phyloP scores from a whole-genome alignment of 176 grass and related monocot genomes.

The Oryza australiensis region DNA sequence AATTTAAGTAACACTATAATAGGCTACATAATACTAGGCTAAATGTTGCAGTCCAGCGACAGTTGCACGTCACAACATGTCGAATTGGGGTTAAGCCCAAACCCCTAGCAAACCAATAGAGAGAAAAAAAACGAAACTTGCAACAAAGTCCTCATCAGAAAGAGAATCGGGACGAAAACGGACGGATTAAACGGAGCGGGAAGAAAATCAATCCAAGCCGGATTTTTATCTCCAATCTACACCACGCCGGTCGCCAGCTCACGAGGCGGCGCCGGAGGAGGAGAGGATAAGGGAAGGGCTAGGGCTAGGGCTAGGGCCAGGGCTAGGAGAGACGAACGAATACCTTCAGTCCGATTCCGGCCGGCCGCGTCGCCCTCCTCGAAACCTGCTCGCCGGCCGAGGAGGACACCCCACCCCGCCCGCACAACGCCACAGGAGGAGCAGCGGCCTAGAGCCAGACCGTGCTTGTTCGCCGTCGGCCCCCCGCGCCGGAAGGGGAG shows the following conservation, averaged over 20 bases:
- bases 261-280: too few relatives aligned
- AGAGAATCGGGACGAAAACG: background rate
- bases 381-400: background rate
- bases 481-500: too few relatives aligned
- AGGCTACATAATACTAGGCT: slow-evolving; percentile 2
- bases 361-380: too few relatives aligned
- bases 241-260: too few relatives aligned
- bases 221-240: background rate
- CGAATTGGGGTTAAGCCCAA: background rate
- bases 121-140: background rate
- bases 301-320: background rate
- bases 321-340: background rate
- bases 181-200: background rate
- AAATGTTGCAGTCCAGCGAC: background rate
- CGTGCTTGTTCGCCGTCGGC: background rate
- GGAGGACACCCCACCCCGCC: background rate
- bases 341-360: too few relatives aligned
- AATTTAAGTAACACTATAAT: background rate
- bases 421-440: too few relatives aligned
- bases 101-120: background rate
- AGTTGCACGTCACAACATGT: background rate
- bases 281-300: too few relatives aligned
- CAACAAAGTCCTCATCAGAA: background rate
- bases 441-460: too few relatives aligned
- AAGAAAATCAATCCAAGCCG: background rate